These are phyloP conservation scores for Phytomonas serpens DNA, from an alignment of 208 protist species.

Conservation along the genomic window DNA sequence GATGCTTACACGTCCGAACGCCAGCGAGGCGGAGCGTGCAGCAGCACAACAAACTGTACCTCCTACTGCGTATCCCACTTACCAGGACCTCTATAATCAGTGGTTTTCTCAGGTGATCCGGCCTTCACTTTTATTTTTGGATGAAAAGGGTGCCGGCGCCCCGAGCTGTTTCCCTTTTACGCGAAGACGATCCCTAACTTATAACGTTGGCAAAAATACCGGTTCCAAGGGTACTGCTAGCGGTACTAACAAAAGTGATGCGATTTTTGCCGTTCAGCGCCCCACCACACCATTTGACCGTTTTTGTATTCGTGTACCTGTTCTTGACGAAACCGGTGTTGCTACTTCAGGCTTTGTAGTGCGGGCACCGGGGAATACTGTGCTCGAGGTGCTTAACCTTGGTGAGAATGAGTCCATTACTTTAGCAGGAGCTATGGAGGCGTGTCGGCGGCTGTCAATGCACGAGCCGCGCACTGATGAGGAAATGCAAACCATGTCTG, in stretches of 20 bases:
- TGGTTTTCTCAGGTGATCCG: slow-evolving; percentile 21
- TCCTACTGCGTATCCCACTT: slow-evolving; percentile 38
- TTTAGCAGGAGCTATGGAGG: slow-evolving; percentile 44
- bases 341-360: slow-evolving; percentile 22
- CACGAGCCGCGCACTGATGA: slow-evolving; percentile 49
- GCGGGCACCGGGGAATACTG: slow-evolving; percentile 78
- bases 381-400: slow-evolving; percentile 74
- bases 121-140: not conserved
- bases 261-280: slow-evolving; percentile 11
- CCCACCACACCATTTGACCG: slow-evolving; percentile 61
- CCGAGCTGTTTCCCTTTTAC: not conserved
- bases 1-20: slow-evolving; percentile 37
- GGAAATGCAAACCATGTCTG: slow-evolving; percentile 41
- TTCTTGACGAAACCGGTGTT: slow-evolving; percentile 24
- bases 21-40: slow-evolving; percentile 42
- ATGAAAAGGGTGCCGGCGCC: not conserved
- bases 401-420: slow-evolving; percentile 63
- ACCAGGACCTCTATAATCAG: slow-evolving; percentile 66
- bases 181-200: not conserved
- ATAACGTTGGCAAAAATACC: not conserved
- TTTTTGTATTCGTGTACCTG: slow-evolving; percentile 58
- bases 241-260: not conserved
- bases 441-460: slow-evolving; percentile 48
- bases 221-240: not conserved
- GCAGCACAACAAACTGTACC: slow-evolving; percentile 19